Percentiles rank a stretch among this genome's conserved stretches.
phyloP scores from a whole-genome alignment of 345 rosid genomes.

The Noccaea caerulescens region DNA sequence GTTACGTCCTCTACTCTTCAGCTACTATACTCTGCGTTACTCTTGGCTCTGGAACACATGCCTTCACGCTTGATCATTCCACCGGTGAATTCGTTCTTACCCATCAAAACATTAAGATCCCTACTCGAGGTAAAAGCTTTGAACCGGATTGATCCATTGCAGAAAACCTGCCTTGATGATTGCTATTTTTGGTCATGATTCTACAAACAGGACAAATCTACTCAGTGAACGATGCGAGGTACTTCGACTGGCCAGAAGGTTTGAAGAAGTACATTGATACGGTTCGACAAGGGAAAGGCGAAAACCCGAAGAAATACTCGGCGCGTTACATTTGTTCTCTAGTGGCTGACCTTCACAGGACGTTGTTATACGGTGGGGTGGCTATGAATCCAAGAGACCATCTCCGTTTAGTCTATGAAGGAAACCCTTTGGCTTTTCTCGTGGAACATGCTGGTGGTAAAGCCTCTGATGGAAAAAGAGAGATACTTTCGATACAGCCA shows the following conservation, averaged over 20 bases:
- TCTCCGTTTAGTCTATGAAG: constrained; percentile 89
- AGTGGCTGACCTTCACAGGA: constrained; percentile 92
- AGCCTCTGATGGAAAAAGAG: constrained; percentile 77
- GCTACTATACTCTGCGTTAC: constrained; percentile 82
- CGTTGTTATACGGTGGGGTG: constrained; percentile 83
- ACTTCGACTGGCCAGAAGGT: constrained; percentile 96
- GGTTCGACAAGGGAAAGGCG: constrained; percentile 87
- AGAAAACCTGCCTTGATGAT: background rate
- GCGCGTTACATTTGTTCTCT: constrained; percentile 93
- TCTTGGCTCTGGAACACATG: constrained; percentile 94
- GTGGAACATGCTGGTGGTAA: constrained; percentile 89
- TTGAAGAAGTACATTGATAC: constrained; percentile 79
- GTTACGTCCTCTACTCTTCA: constrained; percentile 88
- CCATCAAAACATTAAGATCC: constrained; percentile 75
- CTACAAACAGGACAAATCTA: constrained; percentile 75
- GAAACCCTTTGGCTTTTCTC: constrained; percentile 88
- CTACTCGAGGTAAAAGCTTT: constrained; percentile 64
- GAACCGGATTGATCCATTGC: constrained; percentile 3
- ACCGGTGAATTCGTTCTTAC: constrained; percentile 90
- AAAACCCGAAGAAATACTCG: constrained; percentile 85
- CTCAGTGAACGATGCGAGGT: constrained; percentile 91
- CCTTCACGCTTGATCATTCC: constrained; percentile 81
- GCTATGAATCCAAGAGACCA: constrained; percentile 97
- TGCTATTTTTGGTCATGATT: background rate
- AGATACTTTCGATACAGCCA: constrained; percentile 84